Base-by-base conservation (phyloP, 768 basidiomycete genomes). In the Kwoniella botswanensis region DNA sequence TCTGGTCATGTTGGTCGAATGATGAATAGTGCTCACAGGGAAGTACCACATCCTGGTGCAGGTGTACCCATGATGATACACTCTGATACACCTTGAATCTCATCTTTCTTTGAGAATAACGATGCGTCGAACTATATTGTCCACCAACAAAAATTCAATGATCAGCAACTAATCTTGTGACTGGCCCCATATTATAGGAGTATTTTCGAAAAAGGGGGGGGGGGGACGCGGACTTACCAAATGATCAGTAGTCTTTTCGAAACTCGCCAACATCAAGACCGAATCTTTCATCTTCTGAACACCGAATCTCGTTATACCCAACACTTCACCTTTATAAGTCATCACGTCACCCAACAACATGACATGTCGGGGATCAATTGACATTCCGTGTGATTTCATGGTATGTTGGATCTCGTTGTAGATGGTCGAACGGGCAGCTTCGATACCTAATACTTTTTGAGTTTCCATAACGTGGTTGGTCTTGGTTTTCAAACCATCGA, bases 41-140 rank as follows among this genome's bases (percentile, higher is more conserved):
- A 95, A 10, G 95, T 98, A 29, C 95, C 95, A 78, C 94, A 95
- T 78, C 90, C 92, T 5, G 93, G 91, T 0, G 95, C 94, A 46
- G 95, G 90, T 78, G 96, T 97, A 42, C 95, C 95, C 94, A 99
- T 95, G 84, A 99, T 98, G 82, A 99, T 99, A 82, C 96, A 98
- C 84, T 99, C 97, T 21, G 97, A 98, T 6, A 99, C 96, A 62
- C 97, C 97, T 41, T 93, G 90, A 65, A 99, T 97, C 67, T 88
- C 89, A 79, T 99, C 97, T 61, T 90, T 93, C 84, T 98, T 98
- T 12, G 94, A 93, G 82, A 91, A 95, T 2, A 97, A 93, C 11
- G 97, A 91, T 2, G 97, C 97, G 79, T 99, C 94, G 85, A 99
- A 99, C 70, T 84, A 11, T 4, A 24, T 35, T 43, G 44, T 56